phyloP scores from a whole-genome alignment of 2,329 filamentous ascomycete species.

The Colletotrichum musae region DNA sequence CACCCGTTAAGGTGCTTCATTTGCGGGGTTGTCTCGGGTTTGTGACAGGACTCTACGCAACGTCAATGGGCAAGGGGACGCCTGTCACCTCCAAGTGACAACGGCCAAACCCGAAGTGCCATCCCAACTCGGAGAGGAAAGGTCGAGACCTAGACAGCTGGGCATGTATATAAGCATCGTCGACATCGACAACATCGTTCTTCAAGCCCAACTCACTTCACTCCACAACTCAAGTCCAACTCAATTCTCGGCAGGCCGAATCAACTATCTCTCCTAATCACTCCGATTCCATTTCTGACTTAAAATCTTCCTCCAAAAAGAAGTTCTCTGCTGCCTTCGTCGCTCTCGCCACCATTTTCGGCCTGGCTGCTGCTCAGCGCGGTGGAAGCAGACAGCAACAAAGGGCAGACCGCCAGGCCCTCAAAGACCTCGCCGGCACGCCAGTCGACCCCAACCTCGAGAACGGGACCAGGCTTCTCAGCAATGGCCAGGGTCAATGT shows the following conservation, averaged over 20 bases:
- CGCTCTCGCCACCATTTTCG: constrained; percentile 4
- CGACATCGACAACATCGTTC: too few species aligned
- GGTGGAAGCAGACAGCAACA: constrained; percentile 25
- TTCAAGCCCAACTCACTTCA: too few species aligned
- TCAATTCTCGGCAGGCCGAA: constrained; percentile 6
- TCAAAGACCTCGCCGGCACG: constrained; percentile 28
- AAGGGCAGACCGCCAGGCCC: constrained; percentile 21
- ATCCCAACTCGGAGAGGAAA: not conserved
- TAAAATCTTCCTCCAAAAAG: not conserved
- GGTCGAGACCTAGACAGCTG: not conserved
- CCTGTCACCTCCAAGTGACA: constrained; percentile 18
- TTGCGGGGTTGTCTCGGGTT: constrained; percentile 23
- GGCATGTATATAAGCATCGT: not conserved
- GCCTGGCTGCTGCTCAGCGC: constrained; percentile 19
- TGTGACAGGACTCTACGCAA: constrained; percentile 16
- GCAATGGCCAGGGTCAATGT: constrained; percentile 27
- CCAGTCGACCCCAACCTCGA: constrained; percentile 30
- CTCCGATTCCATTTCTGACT: not conserved
- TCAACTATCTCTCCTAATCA: not conserved
- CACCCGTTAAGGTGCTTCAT: constrained; percentile 5
- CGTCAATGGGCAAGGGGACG: not conserved
- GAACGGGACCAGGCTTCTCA: constrained; percentile 26
- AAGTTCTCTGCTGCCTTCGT: constrained; percentile 9
- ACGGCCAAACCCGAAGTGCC: constrained; percentile 1
- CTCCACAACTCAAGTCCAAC: not conserved